phyloP scores from a whole-genome alignment of 345 rosid genomes.

The Toxicodendron radicans region DNA sequence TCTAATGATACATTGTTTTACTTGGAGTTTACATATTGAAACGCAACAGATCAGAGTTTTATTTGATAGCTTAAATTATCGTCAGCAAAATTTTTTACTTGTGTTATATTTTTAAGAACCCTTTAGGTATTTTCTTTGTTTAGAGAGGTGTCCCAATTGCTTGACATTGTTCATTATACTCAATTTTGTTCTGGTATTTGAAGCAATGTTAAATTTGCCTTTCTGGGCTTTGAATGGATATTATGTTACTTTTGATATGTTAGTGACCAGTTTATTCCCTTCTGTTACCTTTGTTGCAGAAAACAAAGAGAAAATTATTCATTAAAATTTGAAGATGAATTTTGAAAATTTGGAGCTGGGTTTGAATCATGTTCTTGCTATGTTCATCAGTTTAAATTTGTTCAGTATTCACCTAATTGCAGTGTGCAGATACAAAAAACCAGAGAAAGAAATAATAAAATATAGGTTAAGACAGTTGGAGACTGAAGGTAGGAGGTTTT shows the following conservation, averaged over 20 bases:
- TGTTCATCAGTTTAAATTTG: no score
- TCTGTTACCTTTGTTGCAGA: background rate
- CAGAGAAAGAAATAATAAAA: no score
- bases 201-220: background rate
- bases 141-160: slow-evolving; percentile 22
- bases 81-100: background rate
- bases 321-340: no score
- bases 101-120: slow-evolving; percentile 4
- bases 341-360: no score
- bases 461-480: no score
- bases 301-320: no score
- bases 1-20: slow-evolving; percentile 12
- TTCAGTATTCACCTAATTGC: no score
- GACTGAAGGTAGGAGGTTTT: no score
- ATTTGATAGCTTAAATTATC: slow-evolving; percentile 16
- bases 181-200: slow-evolving; percentile 2
- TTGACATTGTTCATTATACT: slow-evolving; percentile 2
- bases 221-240: background rate
- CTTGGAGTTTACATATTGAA: slow-evolving; percentile 7
- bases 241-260: background rate
- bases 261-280: background rate
- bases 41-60: slow-evolving; percentile 1
- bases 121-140: slow-evolving; percentile 10
- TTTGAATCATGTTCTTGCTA: no score
- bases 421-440: no score